Evolutionary conservation across 441 rosid genomes (phyloP).

Genomic region (Populus hybrid): DNA sequence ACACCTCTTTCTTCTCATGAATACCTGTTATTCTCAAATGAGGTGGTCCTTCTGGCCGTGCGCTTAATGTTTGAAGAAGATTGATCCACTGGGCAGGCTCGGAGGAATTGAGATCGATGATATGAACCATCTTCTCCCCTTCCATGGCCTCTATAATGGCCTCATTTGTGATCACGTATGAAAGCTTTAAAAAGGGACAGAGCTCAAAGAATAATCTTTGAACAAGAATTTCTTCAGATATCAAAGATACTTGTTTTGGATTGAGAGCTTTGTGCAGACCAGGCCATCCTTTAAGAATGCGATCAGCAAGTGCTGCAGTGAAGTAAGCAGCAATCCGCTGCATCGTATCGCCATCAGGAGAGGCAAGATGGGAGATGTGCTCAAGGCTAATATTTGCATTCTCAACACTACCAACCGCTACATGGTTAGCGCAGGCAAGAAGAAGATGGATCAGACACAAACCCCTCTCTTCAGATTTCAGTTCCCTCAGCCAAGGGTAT

Average conservation of each 20-base stretch:
- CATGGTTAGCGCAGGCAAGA: conserved; percentile 51
- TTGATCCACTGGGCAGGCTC: conserved; percentile 81
- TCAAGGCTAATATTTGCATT: conserved; percentile 55
- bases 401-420: conserved; percentile 56
- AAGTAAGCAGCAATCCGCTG: conserved; percentile 75
- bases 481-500: conserved; percentile 51
- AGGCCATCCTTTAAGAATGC: conserved; percentile 64
- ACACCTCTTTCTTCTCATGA: conserved; percentile 55
- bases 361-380: conserved; percentile 60
- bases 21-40: conserved; percentile 70
- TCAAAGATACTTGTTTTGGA: conserved; percentile 41
- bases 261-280: conserved; percentile 66
- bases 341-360: conserved; percentile 65
- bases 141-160: conserved; percentile 68
- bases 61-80: conserved; percentile 53
- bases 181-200: conserved; percentile 59
- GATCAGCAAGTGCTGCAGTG: conserved; percentile 61
- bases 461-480: conserved; percentile 67
- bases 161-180: conserved; percentile 60
- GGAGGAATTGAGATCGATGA: conserved; percentile 53
- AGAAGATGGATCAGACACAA: conserved; percentile 55
- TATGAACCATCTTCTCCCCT: conserved; percentile 68
- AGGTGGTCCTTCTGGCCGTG: conserved; percentile 66
- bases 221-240: conserved; percentile 47
- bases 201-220: conserved; percentile 61